Evolutionary conservation across 2,329 filamentous ascomycete genomes (phyloP).

Genomic region (Monilinia aucupariae): DNA sequence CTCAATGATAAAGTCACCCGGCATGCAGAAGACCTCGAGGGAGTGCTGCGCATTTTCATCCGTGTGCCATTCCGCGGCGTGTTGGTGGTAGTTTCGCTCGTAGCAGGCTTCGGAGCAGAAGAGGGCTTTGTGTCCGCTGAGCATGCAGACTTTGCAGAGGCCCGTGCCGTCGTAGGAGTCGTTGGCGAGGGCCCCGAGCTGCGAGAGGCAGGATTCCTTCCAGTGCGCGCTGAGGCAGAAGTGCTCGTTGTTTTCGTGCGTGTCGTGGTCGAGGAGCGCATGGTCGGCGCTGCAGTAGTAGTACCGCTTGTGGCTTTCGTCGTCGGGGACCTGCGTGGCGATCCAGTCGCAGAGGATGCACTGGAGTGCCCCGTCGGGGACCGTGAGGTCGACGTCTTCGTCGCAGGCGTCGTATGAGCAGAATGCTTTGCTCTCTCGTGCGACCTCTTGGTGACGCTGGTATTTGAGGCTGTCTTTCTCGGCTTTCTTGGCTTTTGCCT

Average conservation of each 20-base stretch:
- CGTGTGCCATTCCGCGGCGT: conserved; percentile 7
- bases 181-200: neutral
- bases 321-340: conserved; percentile 19
- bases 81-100: conserved; percentile 6
- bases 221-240: conserved; percentile 7
- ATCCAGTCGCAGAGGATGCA: conserved; percentile 34
- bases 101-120: conserved; percentile 10
- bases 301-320: conserved; percentile 19
- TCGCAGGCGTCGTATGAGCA: conserved; percentile 27
- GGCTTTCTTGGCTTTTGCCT: conserved; percentile 29
- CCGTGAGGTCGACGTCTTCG: conserved; percentile 24
- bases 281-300: conserved; percentile 31
- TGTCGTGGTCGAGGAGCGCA: conserved; percentile 17
- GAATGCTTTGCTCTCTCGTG: conserved; percentile 16
- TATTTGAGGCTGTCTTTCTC: conserved; percentile 25
- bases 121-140: conserved; percentile 2
- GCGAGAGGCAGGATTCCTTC: conserved; percentile 4
- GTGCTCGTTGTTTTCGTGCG: neutral
- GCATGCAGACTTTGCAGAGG: conserved; percentile 9
- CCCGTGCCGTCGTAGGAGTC: neutral
- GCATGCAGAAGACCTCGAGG: neutral
- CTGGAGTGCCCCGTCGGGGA: conserved; percentile 24
- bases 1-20: neutral
- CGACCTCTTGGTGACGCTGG: conserved; percentile 19
- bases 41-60: conserved; percentile 7